Evolutionary conservation across 78 protist genomes (phyloP).

Genomic region (Planoprotostelium fungivorum): DNA sequence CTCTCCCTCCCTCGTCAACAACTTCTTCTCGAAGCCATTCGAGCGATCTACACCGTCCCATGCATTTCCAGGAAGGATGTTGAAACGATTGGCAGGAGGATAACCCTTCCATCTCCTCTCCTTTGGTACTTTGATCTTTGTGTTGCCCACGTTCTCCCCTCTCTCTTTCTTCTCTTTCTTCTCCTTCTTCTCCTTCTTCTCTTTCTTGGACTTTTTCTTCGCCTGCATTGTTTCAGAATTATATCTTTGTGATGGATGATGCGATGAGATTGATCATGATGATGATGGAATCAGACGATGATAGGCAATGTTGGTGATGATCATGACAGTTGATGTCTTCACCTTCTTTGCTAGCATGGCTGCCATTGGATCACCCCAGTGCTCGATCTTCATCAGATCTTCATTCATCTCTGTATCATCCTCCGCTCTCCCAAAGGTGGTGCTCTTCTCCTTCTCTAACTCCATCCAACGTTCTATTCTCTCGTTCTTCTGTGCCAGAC

Average conservation of each 20-base stretch:
- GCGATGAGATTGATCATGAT: no score
- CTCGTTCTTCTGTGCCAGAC: background rate
- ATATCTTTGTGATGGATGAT: background rate
- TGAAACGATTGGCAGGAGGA: slow-evolving; percentile 32
- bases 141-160: background rate
- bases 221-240: background rate
- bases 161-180: slow-evolving; percentile 8
- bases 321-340: background rate
- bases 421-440: background rate
- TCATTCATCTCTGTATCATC: background rate
- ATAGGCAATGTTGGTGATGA: no score
- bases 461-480: background rate
- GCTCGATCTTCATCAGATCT: background rate
- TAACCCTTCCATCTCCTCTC: slow-evolving; percentile 31
- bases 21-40: slow-evolving; percentile 42
- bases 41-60: slow-evolving; percentile 55
- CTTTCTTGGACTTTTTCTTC: background rate
- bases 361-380: slow-evolving; percentile 68
- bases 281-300: no score
- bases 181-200: background rate
- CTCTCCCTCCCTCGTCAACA: background rate
- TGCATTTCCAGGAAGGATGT: slow-evolving; percentile 31
- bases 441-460: background rate
- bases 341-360: background rate
- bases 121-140: background rate